Evolutionary conservation across 2,329 filamentous ascomycete genomes (phyloP).

Genomic region (Lizonia empirigonia): DNA sequence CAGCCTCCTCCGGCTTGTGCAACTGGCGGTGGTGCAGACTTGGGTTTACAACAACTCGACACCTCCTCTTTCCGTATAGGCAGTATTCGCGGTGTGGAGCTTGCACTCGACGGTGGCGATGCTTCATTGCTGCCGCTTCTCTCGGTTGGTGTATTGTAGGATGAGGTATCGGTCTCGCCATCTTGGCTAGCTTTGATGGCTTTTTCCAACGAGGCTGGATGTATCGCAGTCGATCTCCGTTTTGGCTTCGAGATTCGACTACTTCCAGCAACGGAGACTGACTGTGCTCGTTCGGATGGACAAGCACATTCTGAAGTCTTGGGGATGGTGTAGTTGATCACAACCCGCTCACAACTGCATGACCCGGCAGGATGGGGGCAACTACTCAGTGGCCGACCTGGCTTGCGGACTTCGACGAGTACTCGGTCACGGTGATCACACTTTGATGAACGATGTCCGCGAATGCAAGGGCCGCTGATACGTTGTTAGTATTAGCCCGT

Average conservation of each 20-base stretch:
- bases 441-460: conserved; percentile 76
- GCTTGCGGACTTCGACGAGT: conserved; percentile 73
- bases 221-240: conserved; percentile 39
- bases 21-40: conserved; percentile 22
- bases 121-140: conserved; percentile 40
- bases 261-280: conserved; percentile 29
- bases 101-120: conserved; percentile 45
- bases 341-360: conserved; percentile 68
- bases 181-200: conserved; percentile 43
- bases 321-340: conserved; percentile 54
- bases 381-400: conserved; percentile 70
- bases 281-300: conserved; percentile 39
- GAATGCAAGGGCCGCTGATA: conserved; percentile 72
- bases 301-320: conserved; percentile 49
- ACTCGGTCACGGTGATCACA: conserved; percentile 72
- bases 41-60: conserved; percentile 44
- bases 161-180: conserved; percentile 41
- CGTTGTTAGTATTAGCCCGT: conserved; percentile 18
- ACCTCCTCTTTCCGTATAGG: conserved; percentile 34
- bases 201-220: conserved; percentile 39
- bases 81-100: conserved; percentile 44
- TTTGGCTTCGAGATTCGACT: conserved; percentile 44
- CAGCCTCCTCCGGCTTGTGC: conserved; percentile 34
- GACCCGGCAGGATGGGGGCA: conserved; percentile 70
- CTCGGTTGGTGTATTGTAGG: conserved; percentile 42